Percentiles rank a stretch among this genome's conserved stretches.
These are phyloP conservation scores for Beauveria sp. DNA, from an alignment of 2,329 filamentous ascomycete species.

Conservation along the genomic window DNA sequence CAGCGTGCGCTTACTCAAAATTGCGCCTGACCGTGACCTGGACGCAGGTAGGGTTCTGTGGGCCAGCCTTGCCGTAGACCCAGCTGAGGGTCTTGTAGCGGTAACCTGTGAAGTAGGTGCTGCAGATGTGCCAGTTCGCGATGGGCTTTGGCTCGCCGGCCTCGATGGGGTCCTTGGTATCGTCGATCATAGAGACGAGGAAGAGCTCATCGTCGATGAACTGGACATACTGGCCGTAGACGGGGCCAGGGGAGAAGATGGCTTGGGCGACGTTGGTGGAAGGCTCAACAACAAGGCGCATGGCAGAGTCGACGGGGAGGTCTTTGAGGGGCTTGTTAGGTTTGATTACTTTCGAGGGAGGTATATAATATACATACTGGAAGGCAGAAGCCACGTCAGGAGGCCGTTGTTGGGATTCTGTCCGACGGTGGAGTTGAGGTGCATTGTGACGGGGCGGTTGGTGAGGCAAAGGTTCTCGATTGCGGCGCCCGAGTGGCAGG, in stretches of 20 bases:
- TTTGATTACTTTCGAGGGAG: neutral
- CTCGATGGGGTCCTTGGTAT: constrained; percentile 5
- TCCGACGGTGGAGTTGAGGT: neutral
- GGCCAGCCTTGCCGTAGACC: constrained; percentile 7
- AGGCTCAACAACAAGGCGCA: neutral
- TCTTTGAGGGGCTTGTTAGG: neutral
- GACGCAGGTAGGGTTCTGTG: constrained; percentile 12
- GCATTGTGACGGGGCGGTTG: constrained; percentile 2
- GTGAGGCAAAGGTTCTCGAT: constrained; percentile 6
- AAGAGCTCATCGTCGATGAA: constrained; percentile 2
- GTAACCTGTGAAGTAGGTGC: constrained; percentile 5
- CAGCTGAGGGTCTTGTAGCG: constrained; percentile 11
- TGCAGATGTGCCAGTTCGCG: constrained; percentile 5
- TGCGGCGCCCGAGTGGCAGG: constrained; percentile 10
- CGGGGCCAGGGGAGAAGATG: constrained; percentile 3
- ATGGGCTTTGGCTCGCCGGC: neutral
- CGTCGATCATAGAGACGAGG: neutral
- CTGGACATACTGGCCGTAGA: neutral
- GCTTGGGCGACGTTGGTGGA: constrained; percentile 9
- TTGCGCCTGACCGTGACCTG: constrained; percentile 8
- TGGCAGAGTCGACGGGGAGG: neutral
- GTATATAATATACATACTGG: neutral
- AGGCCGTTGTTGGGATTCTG: neutral
- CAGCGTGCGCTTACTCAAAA: neutral
- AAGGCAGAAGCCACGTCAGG: constrained; percentile 7